Evolutionary conservation across 2,329 filamentous ascomycete species (phyloP), one percentile per base, ranked within the genome.

Genomic region (Venturia pyrina): DNA sequence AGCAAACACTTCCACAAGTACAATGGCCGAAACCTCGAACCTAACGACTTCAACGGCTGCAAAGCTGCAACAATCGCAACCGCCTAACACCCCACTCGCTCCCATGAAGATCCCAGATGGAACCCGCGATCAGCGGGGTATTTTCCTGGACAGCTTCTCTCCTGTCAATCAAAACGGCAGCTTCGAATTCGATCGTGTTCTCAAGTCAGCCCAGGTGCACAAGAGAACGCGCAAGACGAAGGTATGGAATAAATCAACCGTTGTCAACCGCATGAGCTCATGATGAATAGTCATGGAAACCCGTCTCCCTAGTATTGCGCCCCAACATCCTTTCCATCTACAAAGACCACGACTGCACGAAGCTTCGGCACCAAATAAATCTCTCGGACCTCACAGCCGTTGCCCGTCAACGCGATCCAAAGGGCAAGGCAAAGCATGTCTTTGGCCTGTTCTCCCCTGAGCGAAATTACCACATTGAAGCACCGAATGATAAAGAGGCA

Each of bases 221-320:
- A 96, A 96, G 78, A 87, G 93, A 70, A 96, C 92, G 21, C 89
- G 93, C 72, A 96, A 93, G 81, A 98, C 93, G 67, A 96, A 96
- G 87, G 91, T 92, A 77, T 68, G 66, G 69, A 8, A 32, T 56
- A 5, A 1, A n/a, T n/a, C 41, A 19, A 34, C 8, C 63, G n/a
- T 21, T 37, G 24, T 41, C 10, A 24, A 53, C 24, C 34, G 17
- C 48, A 65, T 21, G 34, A 68, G 68, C 60, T 43, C 15, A 62
- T n/a, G 62, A 37, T 69, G 73, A 74, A 68, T 77, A 96, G 87
- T 87, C 89, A 68, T 99, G 95, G 95, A 96, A 96, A 78, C 82
- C 88, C 6, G 87, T 93, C 68, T 95, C 90, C 77, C 82, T 98
- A 53, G 95, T 99, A 50, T 84, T 99, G 59, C 89, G 95, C 68